Base-by-base conservation (phyloP, 2,329 filamentous ascomycete species). In the Sporothrix inflata region DNA sequence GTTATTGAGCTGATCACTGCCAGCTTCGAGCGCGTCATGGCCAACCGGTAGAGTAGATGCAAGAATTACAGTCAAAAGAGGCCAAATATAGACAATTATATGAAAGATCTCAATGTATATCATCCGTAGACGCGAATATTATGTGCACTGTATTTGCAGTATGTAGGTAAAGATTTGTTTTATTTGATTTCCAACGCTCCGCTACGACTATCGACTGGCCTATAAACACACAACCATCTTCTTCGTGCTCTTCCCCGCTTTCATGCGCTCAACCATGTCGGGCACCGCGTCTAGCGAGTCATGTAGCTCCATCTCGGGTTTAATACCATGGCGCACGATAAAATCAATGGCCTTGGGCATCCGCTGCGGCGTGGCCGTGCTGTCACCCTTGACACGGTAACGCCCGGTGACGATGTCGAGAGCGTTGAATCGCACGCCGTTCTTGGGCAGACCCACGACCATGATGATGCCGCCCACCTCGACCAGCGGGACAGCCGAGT, bases 341-440 rank as follows among this genome's bases (percentile, higher is more conserved):
- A 84, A 84, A 4, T 80, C 79, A 16, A 84, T 78, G 5, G 82
- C 82, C 75, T 83, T 83, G 71, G 78, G 77, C 80, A 84, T 82
- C 19, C 82, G 75, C 77, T 82, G 80, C 2, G 82, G 82, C 73
- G 81, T 82, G 60, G 81, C 78, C 0, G 81, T 83, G 73, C 80
- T 82, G 47, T 83, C 82, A 9, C 80, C 80, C 75, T 82, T 83
- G 74, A 84, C 79, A 40, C 79, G 78, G 75, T 82, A 84, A 34
- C 77, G 0, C 80, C 80, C 24, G 81, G 79, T 0, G 80, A 79
- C 42, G 84, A 76, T 49, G 83, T 82, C 74, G 82, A 80, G 3
- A 79, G 79, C 21, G 77, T 80, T 78, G 77, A 19, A 84, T 71
- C 5, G 78, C 76, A 61, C 34, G 8, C 57, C 57, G 30, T 61